Conservation (phyloP, 1,284 basidiomycete genomes). For the Leccinum fallax region DNA sequence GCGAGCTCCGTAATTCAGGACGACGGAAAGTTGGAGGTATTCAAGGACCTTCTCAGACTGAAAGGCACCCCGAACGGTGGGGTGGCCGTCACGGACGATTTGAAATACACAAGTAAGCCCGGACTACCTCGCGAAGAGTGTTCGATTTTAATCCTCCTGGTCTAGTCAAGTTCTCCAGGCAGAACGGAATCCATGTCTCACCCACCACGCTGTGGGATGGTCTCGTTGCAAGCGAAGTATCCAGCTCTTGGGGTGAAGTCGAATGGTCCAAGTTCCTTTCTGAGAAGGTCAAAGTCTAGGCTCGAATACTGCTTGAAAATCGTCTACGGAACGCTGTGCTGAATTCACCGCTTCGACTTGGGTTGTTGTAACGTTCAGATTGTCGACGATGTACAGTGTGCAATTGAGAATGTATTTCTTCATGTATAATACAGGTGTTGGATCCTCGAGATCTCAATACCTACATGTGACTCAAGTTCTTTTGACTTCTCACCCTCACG, state of each 20-base stretch:
- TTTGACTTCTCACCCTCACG: too few species aligned
- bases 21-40: slow-evolving; percentile 42
- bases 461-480: too few species aligned
- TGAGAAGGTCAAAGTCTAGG: slow-evolving; percentile 55
- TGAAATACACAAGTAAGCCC: slow-evolving; percentile 79
- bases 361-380: background rate
- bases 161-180: slow-evolving; percentile 57
- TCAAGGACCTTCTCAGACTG: slow-evolving; percentile 58
- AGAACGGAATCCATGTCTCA: too few species aligned
- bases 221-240: too few species aligned
- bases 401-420: background rate
- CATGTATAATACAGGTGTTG: background rate
- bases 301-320: background rate
- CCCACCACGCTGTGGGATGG: too few species aligned
- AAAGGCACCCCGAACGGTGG: slow-evolving; percentile 76
- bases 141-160: background rate
- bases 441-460: too few species aligned
- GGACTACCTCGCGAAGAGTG: background rate
- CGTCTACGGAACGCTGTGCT: too few species aligned
- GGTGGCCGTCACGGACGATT: slow-evolving; percentile 74
- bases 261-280: slow-evolving; percentile 88
- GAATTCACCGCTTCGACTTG: background rate
- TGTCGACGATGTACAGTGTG: background rate
- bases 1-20: slow-evolving; percentile 54
- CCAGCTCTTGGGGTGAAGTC: slow-evolving; percentile 72